phyloP scores from a whole-genome alignment of 2,329 filamentous ascomycete species.

The Ophiostoma tasmaniense region DNA sequence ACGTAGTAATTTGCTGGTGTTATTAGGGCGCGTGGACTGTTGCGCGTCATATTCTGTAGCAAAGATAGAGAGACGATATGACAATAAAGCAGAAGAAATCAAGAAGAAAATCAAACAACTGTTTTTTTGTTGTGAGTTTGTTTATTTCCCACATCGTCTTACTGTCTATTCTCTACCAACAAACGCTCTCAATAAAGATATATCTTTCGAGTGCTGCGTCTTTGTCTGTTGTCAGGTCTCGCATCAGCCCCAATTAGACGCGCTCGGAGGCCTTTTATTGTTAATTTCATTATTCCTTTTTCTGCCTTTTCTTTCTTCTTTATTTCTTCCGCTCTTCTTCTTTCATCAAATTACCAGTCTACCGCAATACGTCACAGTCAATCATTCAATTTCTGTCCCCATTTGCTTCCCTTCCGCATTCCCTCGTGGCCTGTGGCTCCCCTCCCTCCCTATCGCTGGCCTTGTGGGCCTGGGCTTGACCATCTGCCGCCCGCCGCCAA shows the following conservation, averaged over 20 bases:
- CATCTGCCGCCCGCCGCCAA: conserved; percentile 3
- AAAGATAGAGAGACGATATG: neutral
- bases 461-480: neutral
- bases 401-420: neutral
- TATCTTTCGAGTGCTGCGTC: neutral
- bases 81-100: no score
- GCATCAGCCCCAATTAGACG: neutral
- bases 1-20: no score
- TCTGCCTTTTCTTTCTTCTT: no score
- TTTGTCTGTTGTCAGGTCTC: neutral
- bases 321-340: no score
- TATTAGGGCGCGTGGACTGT: neutral
- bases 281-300: no score
- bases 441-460: neutral
- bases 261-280: neutral
- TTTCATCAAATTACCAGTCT: neutral
- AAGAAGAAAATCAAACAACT: no score
- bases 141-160: no score
- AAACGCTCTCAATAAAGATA: neutral
- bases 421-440: conserved; percentile 5
- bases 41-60: neutral
- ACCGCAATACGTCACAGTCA: no score
- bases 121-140: no score
- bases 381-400: neutral
- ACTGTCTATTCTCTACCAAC: neutral